Base-by-base conservation (phyloP, 352 stramenopile species). In the Globisporangium cystogenes region DNA sequence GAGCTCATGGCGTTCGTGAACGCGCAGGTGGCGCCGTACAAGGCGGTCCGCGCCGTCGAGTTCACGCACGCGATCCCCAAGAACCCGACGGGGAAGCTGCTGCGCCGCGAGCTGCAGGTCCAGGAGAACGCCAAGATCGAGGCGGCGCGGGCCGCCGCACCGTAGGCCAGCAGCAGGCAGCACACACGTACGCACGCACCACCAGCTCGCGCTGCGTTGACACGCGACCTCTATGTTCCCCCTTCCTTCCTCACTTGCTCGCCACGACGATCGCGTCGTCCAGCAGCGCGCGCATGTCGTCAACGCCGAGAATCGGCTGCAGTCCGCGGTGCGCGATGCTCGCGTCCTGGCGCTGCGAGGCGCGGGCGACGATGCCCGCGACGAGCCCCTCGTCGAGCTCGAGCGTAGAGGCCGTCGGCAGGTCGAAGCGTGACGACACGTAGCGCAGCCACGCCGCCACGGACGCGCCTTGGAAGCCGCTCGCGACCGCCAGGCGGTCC, bases 61-160 rank as follows among this genome's bases (percentile, higher is more conserved):
- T 98, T 97, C 66, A 66, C 84, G 10, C 74, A 93, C 44, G 59
- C 51, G 36, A 95, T 97, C 55, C 88, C 90, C n/a, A 96, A 96
- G 61, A 89, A 68, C 29, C 65, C 77, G 4, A 86, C 74, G 23
- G 90, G 90, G 3, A 97, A 97, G 66, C 89, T 97, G 47, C 64
- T 97, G n/a, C 73, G 93, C 18, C 69, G 88, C 42, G 58, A 95
- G 23, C 57, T 96, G 23, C 65, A 86, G 58, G 70, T 86, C n/a
- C 45, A 55, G 27, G 48, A 76, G 49, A 48, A 48, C 18, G 37
- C 27, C 16, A 45, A 36, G 48, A 29, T 44, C 33, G 3, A 47
- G 33, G 33, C 14, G 33, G 33, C 33, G 33, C 12, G 14, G 15
- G 33, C 33, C 7, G 29, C 10, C 11, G 29, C 14, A 12, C 33